These are phyloP conservation scores for Clitocybe nebularis DNA, from an alignment of 1,284 basidiomycete genomes.

Conservation along the genomic window DNA sequence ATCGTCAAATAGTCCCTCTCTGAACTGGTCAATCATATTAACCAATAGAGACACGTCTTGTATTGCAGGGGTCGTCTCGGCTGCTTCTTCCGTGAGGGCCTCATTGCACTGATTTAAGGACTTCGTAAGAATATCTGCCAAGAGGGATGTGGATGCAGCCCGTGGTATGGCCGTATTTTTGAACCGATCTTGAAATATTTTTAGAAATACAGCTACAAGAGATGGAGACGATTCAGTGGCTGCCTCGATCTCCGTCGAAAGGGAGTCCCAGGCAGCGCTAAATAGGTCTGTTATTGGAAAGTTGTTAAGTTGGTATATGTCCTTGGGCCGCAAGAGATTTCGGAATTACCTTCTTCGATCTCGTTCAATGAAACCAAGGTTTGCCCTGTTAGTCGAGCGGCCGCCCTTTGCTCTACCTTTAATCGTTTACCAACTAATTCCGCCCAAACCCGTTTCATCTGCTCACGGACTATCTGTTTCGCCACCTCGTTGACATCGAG, in stretches of 20 bases:
- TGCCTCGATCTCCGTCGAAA: conserved; percentile 25
- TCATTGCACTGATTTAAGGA: conserved; percentile 28
- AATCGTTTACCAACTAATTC: conserved; percentile 40
- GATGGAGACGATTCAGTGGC: conserved; percentile 20
- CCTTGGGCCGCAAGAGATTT: not conserved
- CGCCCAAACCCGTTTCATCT: conserved; percentile 47
- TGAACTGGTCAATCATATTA: conserved; percentile 32
- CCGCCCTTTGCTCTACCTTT: conserved; percentile 42
- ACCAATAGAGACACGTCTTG: conserved; percentile 20
- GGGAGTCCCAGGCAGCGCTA: conserved; percentile 40
- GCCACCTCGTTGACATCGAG: conserved; percentile 17
- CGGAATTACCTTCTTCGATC: conserved; percentile 38
- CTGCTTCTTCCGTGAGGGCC: conserved; percentile 4
- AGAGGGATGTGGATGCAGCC: conserved; percentile 21
- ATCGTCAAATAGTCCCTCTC: conserved; percentile 33
- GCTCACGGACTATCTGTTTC: conserved; percentile 36
- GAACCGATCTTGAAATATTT: conserved; percentile 34
- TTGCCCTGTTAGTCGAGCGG: conserved; percentile 42
- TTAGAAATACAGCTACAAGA: conserved; percentile 40
- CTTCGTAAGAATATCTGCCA: conserved; percentile 24
- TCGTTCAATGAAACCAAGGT: conserved; percentile 38
- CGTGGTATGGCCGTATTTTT: conserved; percentile 22
- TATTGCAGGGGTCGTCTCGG: not conserved
- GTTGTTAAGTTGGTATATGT: not conserved
- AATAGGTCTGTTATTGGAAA: conserved; percentile 34